A percentile compares a stretch with the other conserved stretches of the same genome.
Conservation (phyloP, 805 yeast genomes). For the Pichia ethanolica region DNA sequence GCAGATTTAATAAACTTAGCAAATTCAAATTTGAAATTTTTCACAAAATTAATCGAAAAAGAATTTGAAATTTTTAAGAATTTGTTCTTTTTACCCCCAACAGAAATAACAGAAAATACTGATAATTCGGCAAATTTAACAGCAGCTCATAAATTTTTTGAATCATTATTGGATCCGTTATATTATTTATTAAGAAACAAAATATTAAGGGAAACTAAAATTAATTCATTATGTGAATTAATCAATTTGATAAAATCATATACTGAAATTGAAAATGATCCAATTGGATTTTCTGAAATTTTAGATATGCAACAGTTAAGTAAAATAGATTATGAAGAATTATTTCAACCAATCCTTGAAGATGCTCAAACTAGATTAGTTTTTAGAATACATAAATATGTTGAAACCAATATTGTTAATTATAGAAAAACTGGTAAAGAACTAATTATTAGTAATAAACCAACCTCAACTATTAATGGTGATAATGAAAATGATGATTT, state of each 20-base stretch:
- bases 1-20: conserved; percentile 49
- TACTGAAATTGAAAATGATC: conserved; percentile 49
- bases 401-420: conserved; percentile 59
- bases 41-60: conserved; percentile 49
- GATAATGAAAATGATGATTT: background rate
- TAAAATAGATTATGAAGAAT: conserved; percentile 42
- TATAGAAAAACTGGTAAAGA: conserved; percentile 66
- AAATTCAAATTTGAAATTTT: conserved; percentile 55
- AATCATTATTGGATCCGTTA: conserved; percentile 63
- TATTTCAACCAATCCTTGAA: conserved; percentile 64
- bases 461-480: conserved; percentile 5
- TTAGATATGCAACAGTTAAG: conserved; percentile 5
- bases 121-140: conserved; percentile 26
- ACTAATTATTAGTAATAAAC: conserved; percentile 47
- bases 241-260: conserved; percentile 62
- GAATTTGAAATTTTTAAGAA: conserved; percentile 54
- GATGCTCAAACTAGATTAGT: conserved; percentile 77
- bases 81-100: conserved; percentile 36
- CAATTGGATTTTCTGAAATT: conserved; percentile 12
- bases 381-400: conserved; percentile 66
- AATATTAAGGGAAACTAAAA: conserved; percentile 63
- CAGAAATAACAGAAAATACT: conserved; percentile 8
- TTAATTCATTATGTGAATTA: conserved; percentile 65
- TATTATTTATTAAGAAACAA: conserved; percentile 62
- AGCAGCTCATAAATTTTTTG: conserved; percentile 50